Percentiles rank a stretch among this genome's conserved stretches.
Evolutionary conservation across 2,329 filamentous ascomycete species (phyloP).

Genomic region (Cladosporium velox): DNA sequence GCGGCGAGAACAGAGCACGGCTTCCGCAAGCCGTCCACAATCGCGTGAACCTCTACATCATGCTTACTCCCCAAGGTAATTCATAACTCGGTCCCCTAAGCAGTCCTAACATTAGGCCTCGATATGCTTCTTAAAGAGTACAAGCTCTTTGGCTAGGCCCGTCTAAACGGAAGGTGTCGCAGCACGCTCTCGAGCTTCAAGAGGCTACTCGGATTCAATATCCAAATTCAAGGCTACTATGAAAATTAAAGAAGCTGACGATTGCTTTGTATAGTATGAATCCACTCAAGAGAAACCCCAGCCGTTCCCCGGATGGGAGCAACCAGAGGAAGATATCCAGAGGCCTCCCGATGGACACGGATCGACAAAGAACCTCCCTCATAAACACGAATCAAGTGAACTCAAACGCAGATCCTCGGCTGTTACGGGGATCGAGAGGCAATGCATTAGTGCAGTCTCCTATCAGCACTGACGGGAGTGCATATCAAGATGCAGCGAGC

Average conservation of each 20-base stretch:
- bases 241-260: neutral
- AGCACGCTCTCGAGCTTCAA: neutral
- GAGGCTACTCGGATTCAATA: neutral
- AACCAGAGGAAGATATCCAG: neutral
- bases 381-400: neutral
- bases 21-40: neutral
- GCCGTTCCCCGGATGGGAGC: slow-evolving; percentile 14
- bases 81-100: neutral
- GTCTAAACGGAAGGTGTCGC: neutral
- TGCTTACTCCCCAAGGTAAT: neutral
- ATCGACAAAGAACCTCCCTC: neutral
- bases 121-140: neutral
- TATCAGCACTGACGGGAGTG: slow-evolving; percentile 5
- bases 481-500: slow-evolving; percentile 19
- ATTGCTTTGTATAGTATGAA: slow-evolving; percentile 9
- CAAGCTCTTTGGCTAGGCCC: neutral
- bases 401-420: slow-evolving; percentile 6
- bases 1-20: neutral
- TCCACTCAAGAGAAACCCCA: neutral
- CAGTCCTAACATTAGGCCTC: neutral
- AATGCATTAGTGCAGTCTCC: slow-evolving; percentile 3
- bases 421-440: neutral
- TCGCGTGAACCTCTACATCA: neutral
- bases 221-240: neutral
- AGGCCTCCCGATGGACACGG: neutral